Conservation (phyloP, 75 land plant species). For the Selaginella tamariscina region DNA sequence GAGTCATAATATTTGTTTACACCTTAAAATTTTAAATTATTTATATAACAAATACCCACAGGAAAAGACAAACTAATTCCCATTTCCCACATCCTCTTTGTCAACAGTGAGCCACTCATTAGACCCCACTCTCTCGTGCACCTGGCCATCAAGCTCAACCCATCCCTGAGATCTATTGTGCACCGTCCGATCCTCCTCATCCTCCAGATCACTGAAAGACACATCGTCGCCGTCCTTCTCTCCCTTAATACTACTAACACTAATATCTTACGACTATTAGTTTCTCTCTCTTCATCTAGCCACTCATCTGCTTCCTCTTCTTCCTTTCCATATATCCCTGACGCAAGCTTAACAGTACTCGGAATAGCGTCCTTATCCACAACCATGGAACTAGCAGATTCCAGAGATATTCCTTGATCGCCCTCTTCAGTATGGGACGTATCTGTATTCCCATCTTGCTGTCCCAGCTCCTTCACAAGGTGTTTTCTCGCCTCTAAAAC, state of each 20-base stretch:
- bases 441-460: constrained; percentile 2
- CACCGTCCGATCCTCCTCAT: constrained; percentile 25
- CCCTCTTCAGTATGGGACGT: constrained; percentile 21
- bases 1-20: too few relatives aligned
- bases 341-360: constrained; percentile 12
- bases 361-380: constrained; percentile 12
- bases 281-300: constrained; percentile 36
- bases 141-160: constrained; percentile 13
- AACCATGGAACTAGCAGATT: constrained; percentile 12
- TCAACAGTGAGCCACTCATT: constrained; percentile 43
- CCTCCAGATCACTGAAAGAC: constrained; percentile 95
- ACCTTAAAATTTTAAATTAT: too few relatives aligned
- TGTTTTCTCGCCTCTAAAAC: constrained; percentile 58
- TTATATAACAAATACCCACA: too few relatives aligned
- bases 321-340: constrained; percentile 15
- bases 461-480: constrained; percentile 49
- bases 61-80: too few relatives aligned
- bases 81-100: constrained; percentile 27
- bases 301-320: constrained; percentile 58
- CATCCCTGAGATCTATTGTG: constrained; percentile 5
- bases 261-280: constrained; percentile 6
- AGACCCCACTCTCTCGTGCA: constrained; percentile 14
- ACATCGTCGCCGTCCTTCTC: constrained; percentile 69
- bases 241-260: constrained; percentile 8
- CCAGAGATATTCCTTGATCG: too few relatives aligned